Base-by-base conservation (phyloP, 352 stramenopile species). In the Phytophthora pinifolia region DNA sequence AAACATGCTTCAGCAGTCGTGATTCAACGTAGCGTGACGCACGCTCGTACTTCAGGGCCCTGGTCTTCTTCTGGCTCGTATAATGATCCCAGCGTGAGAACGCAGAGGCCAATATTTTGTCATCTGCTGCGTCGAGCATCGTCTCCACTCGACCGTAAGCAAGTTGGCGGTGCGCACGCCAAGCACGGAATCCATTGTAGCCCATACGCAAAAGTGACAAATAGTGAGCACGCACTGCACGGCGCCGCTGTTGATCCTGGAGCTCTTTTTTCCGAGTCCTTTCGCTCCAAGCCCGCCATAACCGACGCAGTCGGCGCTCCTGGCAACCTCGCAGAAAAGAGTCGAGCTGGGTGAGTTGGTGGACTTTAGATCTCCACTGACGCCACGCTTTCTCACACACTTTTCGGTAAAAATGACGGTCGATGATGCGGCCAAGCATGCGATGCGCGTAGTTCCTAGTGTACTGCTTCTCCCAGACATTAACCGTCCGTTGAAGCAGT, bases 221-320 rank as follows among this genome's bases (percentile, higher is more conserved):
- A 46, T 76, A 76, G n/a, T 53, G 34, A 17, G 54, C 46, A 30
- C 64, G 67, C 27, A 69, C 64, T 33, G 67, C 64, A 9, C 51
- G 52, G 15, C 67, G 59, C 4, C 67, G 60, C 33, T 60, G 44
- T 25, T 54, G 54, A 25, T 76, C 67, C 27, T 37, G 50, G 3
- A 20, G 42, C 29, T 53, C 44, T 22, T 66, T 59, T 41, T 68
- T 33, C 37, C 27, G 38, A 3, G 64, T 55, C 20, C 36, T 31
- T 29, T 37, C 27, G 25, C 49, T 59, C 67, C 67, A 76, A 3
- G 37, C 47, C 13, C 38, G 13, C 64, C 67, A 76, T 27, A 67
- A 36, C n/a, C 18, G 25, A 32, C 47, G 45, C 10, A 74, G 13
- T 35, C 29, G 38, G 1, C 57, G 51, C 13, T 55, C 54, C 6